Conservation (phyloP, 164 flowering plant species). For the Chimonanthus salicifolius region DNA sequence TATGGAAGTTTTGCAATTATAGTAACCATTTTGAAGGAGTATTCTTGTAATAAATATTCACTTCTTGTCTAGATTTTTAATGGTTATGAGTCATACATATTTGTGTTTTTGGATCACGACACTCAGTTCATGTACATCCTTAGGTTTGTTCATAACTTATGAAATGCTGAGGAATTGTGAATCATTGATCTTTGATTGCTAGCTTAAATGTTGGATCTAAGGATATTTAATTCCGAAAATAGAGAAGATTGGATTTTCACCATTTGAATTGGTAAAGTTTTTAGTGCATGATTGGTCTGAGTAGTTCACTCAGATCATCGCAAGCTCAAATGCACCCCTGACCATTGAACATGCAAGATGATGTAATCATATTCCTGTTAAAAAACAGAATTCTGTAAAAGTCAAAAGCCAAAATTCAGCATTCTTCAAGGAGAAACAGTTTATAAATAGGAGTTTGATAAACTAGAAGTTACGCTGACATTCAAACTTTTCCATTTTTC, state of each 20-base stretch:
- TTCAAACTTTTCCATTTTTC: background rate
- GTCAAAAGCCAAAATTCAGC: too few species aligned
- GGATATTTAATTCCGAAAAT: background rate
- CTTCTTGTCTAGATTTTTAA: background rate
- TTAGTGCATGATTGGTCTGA: too few species aligned
- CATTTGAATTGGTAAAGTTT: too few species aligned
- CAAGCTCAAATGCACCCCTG: background rate
- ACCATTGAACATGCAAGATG: background rate
- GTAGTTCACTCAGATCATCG: too few species aligned
- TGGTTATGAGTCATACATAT: background rate
- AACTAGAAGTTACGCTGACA: background rate
- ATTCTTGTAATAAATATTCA: background rate
- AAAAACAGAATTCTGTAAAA: background rate
- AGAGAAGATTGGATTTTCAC: too few species aligned
- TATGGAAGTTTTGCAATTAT: background rate
- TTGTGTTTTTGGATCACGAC: too few species aligned
- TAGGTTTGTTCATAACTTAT: too few species aligned
- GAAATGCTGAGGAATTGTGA: too few species aligned
- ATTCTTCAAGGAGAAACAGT: background rate
- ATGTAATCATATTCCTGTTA: background rate
- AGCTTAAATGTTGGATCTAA: background rate
- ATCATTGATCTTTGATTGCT: background rate
- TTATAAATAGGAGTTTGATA: background rate
- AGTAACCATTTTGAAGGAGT: background rate
- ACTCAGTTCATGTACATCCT: too few species aligned